Evolutionary conservation across 2,329 filamentous ascomycete genomes (phyloP).

Genomic region (Catunica adiposa): DNA sequence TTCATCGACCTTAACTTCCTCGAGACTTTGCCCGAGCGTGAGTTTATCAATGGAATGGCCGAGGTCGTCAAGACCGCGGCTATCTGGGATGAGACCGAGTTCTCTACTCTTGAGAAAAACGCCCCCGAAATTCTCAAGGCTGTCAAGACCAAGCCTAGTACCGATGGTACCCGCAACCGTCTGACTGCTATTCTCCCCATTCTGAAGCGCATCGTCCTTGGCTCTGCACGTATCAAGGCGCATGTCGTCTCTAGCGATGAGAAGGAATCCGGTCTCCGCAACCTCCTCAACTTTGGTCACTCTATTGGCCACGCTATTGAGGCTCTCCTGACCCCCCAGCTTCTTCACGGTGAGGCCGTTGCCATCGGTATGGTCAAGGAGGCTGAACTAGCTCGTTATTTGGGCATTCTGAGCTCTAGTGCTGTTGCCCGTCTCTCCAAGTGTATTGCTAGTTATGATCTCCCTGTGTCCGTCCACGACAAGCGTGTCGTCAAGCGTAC

Average conservation of each 20-base stretch:
- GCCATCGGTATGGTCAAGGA: conserved; percentile 98
- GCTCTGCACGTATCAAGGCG: conserved; percentile 85
- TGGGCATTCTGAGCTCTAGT: conserved; percentile 69
- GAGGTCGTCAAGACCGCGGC: conserved; percentile 96
- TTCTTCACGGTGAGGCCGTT: conserved; percentile 89
- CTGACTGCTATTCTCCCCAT: conserved; percentile 55
- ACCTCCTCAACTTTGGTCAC: conserved; percentile 92
- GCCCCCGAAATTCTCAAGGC: conserved; percentile 51
- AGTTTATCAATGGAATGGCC: conserved; percentile 98
- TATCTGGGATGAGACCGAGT: conserved; percentile 84
- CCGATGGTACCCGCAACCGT: conserved; percentile 25
- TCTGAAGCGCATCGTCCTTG: conserved; percentile 66
- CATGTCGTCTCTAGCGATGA: conserved; percentile 89
- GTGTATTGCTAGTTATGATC: conserved; percentile 82
- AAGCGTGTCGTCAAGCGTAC: conserved; percentile 67
- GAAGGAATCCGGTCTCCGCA: conserved; percentile 81
- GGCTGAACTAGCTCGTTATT: conserved; percentile 76
- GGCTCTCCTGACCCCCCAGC: conserved; percentile 84
- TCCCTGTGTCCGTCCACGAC: conserved; percentile 74
- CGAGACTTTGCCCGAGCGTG: conserved; percentile 72
- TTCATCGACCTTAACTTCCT: conserved; percentile 90
- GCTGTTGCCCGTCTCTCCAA: conserved; percentile 82
- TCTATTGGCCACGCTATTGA: conserved; percentile 96
- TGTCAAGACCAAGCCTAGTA: conserved; percentile 25
- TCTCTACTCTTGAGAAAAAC: conserved; percentile 67